Percentiles rank a stretch among this genome's conserved stretches.
phyloP scores from a whole-genome alignment of 148 eudicot species.

The Beta vulgaris region DNA sequence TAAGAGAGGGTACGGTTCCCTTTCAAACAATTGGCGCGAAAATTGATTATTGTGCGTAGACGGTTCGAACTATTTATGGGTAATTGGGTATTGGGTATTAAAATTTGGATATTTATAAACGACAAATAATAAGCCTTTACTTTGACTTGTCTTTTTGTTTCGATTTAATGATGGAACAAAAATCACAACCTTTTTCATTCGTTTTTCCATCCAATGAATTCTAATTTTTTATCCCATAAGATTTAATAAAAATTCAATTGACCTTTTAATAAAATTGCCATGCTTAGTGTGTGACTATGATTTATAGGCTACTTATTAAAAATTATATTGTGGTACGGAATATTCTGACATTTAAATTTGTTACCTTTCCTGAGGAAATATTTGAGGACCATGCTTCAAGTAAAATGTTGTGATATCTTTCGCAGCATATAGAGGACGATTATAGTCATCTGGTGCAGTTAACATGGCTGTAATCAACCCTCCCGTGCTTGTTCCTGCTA shows the following conservation, averaged over 20 bases:
- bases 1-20: too few species aligned
- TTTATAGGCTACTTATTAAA: too few species aligned
- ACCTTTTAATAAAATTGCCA: not conserved
- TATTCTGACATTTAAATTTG: not conserved
- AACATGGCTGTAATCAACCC: conserved; percentile 37
- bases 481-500: conserved; percentile 42
- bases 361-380: conserved; percentile 34
- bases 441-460: conserved; percentile 31
- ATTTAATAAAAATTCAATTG: not conserved
- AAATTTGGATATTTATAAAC: not conserved
- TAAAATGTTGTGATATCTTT: conserved; percentile 30
- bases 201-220: not conserved
- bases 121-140: not conserved
- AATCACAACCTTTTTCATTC: not conserved
- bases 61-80: not conserved
- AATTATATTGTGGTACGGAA: too few species aligned
- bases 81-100: not conserved
- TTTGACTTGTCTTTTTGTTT: not conserved
- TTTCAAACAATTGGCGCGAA: not conserved
- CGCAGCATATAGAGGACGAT: conserved; percentile 36
- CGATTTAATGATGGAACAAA: not conserved
- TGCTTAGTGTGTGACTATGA: too few species aligned
- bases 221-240: not conserved
- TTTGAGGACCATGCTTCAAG: conserved; percentile 25
- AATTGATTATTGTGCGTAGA: not conserved